Evolutionary conservation across 140 eudicot species (phyloP).

Genomic region (Ambrosia hybrid): DNA sequence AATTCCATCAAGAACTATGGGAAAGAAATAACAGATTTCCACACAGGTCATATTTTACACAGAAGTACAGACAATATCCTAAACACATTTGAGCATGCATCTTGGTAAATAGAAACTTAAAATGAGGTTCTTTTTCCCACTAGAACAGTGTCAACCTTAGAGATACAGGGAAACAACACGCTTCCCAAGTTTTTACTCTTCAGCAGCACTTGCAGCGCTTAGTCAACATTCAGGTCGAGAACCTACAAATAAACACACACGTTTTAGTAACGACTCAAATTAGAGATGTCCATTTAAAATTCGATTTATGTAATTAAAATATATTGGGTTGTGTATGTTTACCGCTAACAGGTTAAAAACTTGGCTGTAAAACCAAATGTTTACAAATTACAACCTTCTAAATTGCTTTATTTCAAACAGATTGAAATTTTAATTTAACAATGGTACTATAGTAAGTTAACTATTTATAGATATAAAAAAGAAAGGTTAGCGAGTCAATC

Average conservation of each 20-base stretch:
- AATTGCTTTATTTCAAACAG: neutral
- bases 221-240: conserved; percentile 89
- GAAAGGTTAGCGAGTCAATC: too few species aligned
- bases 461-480: too few species aligned
- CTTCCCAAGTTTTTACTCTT: conserved; percentile 54
- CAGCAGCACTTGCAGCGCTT: conserved; percentile 98
- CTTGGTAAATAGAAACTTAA: conserved; percentile 15
- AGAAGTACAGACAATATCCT: conserved; percentile 25
- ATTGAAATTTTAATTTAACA: neutral
- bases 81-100: too few species aligned
- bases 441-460: neutral
- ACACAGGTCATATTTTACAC: conserved; percentile 38
- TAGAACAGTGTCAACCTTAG: conserved; percentile 4
- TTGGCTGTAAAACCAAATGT: neutral
- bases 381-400: neutral
- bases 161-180: conserved; percentile 16
- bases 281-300: neutral
- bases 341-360: neutral
- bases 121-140: conserved; percentile 28
- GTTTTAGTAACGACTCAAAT: neutral
- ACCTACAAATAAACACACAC: conserved; percentile 41
- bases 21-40: neutral
- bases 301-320: neutral
- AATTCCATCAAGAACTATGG: conserved; percentile 7
- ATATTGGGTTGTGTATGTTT: neutral